Percentiles rank a stretch among this genome's conserved stretches.
Conservation (phyloP, 2,329 filamentous ascomycete species). For the Aureobasidium vineae region DNA sequence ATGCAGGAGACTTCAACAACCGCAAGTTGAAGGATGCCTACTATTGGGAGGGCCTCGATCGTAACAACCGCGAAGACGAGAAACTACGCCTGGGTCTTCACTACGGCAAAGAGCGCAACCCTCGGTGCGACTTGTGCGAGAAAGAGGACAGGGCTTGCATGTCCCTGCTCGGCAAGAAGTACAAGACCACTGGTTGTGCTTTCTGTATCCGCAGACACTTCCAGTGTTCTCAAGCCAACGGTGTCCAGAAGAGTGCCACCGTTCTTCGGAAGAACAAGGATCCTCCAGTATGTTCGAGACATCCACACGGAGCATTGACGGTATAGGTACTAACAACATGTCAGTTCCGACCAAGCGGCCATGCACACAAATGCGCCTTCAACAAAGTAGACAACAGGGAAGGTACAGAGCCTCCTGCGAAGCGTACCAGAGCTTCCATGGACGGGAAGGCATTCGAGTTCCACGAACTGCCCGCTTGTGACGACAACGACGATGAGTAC, state of each 20-base stretch:
- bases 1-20: not conserved
- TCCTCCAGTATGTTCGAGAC: not conserved
- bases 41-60: not conserved
- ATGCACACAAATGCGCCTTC: not conserved
- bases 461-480: not conserved
- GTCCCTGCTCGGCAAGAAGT: not conserved
- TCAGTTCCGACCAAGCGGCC: not conserved
- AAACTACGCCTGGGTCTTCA: not conserved
- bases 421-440: conserved; percentile 4
- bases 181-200: not conserved
- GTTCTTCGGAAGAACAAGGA: not conserved
- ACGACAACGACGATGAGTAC: not conserved
- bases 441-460: not conserved
- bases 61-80: not conserved
- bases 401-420: conserved; percentile 2
- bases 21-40: not conserved
- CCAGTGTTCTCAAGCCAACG: not conserved
- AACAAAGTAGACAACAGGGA: not conserved
- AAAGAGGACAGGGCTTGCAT: conserved; percentile 2
- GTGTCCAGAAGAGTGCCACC: not conserved
- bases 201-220: not conserved
- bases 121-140: not conserved
- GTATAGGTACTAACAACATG: not conserved
- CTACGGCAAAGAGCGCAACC: not conserved
- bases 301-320: not conserved